Evolutionary conservation across 495 filamentous ascomycete genomes (phyloP).

Genomic region (Penicillium lagena): DNA sequence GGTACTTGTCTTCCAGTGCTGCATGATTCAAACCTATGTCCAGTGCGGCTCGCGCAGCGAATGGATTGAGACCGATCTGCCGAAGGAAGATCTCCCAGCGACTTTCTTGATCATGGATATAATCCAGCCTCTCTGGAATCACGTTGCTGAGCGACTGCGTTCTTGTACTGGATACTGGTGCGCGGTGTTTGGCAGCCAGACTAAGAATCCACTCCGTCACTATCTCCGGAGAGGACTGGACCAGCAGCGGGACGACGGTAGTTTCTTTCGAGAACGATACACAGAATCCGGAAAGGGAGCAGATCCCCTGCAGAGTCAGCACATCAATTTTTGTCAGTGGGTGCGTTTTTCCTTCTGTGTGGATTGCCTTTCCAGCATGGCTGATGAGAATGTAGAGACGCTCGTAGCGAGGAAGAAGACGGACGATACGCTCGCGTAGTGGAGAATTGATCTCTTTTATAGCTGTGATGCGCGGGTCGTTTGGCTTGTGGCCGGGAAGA

Average conservation of each 20-base stretch:
- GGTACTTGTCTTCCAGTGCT: too few relatives aligned
- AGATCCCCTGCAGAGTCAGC: too few relatives aligned
- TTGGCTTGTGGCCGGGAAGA: conserved; percentile 51
- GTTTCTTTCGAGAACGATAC: too few relatives aligned
- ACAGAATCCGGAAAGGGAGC: too few relatives aligned
- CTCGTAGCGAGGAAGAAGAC: conserved; percentile 58
- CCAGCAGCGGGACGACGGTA: too few relatives aligned
- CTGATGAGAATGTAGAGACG: conserved; percentile 60
- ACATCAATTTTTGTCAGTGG: neutral
- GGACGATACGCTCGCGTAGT: conserved; percentile 51
- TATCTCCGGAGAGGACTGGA: too few relatives aligned
- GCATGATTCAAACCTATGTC: conserved; percentile 1
- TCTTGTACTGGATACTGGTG: too few relatives aligned
- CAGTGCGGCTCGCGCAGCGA: conserved; percentile 68
- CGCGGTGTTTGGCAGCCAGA: too few relatives aligned
- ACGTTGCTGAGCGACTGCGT: too few relatives aligned
- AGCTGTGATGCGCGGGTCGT: neutral
- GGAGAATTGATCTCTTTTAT: conserved; percentile 25
- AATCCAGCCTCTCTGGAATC: too few relatives aligned
- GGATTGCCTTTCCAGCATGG: conserved; percentile 1
- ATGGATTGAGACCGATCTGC: conserved; percentile 70
- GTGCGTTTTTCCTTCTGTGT: neutral
- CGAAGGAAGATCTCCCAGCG: conserved; percentile 70
- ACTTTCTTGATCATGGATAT: conserved; percentile 37
- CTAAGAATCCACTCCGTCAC: too few relatives aligned